Conservation (phyloP, 768 basidiomycete genomes). For the Punctularia strigosozonata region DNA sequence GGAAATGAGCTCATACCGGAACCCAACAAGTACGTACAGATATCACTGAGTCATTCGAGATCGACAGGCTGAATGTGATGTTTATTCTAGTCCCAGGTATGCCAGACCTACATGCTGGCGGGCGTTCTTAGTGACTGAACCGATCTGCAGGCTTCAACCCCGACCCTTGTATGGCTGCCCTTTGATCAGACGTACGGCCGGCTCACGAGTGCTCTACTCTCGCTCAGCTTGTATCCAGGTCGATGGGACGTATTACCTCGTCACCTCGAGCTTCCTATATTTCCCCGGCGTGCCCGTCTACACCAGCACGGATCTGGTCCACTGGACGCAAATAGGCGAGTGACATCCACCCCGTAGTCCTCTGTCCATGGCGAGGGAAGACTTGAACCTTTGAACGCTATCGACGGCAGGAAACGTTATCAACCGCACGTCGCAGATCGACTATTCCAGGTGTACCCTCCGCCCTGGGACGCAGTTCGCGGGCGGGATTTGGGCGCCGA, state of each 20-base stretch:
- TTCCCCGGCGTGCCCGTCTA: constrained; percentile 11
- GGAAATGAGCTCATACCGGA: too few relatives aligned
- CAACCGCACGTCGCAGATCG: constrained; percentile 8
- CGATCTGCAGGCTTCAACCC: too few relatives aligned
- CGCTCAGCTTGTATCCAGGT: constrained; percentile 9
- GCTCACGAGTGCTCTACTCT: too few relatives aligned
- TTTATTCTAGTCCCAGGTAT: too few relatives aligned
- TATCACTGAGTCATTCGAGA: too few relatives aligned
- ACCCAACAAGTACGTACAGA: too few relatives aligned
- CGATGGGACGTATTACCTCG: constrained; percentile 9
- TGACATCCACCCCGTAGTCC: too few relatives aligned
- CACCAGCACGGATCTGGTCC: constrained; percentile 7
- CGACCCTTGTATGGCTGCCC: too few relatives aligned
- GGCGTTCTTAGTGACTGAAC: too few relatives aligned
- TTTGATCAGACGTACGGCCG: too few relatives aligned
- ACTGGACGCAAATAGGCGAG: constrained; percentile 12
- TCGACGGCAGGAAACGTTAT: constrained; percentile 12
- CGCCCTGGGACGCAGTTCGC: constrained; percentile 4
- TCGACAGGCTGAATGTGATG: too few relatives aligned
- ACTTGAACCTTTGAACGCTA: background rate
- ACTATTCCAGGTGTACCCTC: constrained; percentile 4
- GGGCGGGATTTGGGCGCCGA: constrained; percentile 12
- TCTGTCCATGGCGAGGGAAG: background rate
- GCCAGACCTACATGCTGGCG: too few relatives aligned
- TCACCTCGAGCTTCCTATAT: constrained; percentile 9